phyloP scores from a whole-genome alignment of 2,329 filamentous ascomycete species.

The Calcarisporium arbuscula region DNA sequence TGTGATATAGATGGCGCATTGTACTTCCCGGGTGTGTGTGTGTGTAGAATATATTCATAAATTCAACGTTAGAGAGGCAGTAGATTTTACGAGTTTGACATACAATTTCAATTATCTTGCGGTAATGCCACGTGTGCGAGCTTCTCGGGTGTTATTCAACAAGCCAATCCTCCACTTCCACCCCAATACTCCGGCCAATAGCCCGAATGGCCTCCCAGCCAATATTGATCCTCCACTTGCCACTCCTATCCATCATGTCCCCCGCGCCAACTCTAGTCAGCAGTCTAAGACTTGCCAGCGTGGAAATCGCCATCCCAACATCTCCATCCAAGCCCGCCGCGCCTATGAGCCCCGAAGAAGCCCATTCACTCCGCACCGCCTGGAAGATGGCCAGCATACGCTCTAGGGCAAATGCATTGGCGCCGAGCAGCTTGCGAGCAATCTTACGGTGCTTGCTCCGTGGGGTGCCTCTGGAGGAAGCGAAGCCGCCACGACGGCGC shows the following conservation, averaged over 20 bases:
- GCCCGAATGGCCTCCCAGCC: slow-evolving; percentile 70
- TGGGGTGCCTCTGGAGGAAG: slow-evolving; percentile 21
- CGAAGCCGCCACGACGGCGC: slow-evolving; percentile 40
- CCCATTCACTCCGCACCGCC: slow-evolving; percentile 55
- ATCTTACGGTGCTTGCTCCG: slow-evolving; percentile 61
- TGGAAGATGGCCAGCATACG: slow-evolving; percentile 72
- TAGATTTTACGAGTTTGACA: too few species aligned
- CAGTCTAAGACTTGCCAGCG: slow-evolving; percentile 63
- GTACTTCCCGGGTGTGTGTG: too few species aligned
- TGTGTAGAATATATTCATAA: too few species aligned
- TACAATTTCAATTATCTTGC: too few species aligned
- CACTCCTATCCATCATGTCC: slow-evolving; percentile 62
- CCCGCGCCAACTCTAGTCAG: slow-evolving; percentile 57
- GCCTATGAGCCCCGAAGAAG: slow-evolving; percentile 20
- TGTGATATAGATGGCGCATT: too few species aligned
- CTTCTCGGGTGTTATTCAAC: too few species aligned
- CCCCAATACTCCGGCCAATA: slow-evolving; percentile 64
- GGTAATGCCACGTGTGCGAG: too few species aligned
- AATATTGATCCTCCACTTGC: slow-evolving; percentile 72
- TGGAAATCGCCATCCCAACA: slow-evolving; percentile 61
- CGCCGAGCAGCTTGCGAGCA: slow-evolving; percentile 67
- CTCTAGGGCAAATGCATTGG: slow-evolving; percentile 71
- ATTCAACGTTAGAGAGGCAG: too few species aligned
- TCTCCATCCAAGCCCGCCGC: slow-evolving; percentile 43
- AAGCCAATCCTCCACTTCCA: slow-evolving; percentile 75